phyloP scores from a whole-genome alignment of 768 basidiomycete genomes.

The Amanita pallidorosea region DNA sequence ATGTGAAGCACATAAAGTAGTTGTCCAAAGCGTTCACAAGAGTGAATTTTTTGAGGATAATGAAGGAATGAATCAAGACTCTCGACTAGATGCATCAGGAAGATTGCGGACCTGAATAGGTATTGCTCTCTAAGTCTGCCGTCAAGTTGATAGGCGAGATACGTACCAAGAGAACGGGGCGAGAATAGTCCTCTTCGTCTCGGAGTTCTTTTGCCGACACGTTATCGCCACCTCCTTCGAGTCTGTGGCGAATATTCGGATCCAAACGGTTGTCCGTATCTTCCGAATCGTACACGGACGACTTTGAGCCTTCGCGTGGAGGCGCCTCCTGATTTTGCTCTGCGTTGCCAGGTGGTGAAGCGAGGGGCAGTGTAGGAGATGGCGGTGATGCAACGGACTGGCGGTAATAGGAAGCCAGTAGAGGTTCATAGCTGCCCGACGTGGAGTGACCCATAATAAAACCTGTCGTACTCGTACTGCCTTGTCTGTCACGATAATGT shows the following conservation, averaged over 20 bases:
- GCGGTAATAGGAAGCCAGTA: conserved; percentile 35
- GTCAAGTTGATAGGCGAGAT: not conserved
- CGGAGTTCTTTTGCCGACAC: conserved; percentile 21
- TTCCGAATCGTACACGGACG: conserved; percentile 24
- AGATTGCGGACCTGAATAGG: conserved; percentile 43
- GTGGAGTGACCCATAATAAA: conserved; percentile 25
- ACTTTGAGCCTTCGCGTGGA: conserved; percentile 12
- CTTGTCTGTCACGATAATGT: conserved; percentile 21
- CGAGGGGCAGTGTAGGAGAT: not conserved
- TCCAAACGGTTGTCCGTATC: conserved; percentile 32
- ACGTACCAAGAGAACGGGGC: conserved; percentile 44
- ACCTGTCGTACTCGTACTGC: conserved; percentile 19
- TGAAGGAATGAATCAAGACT: not conserved
- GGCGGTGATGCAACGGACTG: not conserved
- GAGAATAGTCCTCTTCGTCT: conserved; percentile 48
- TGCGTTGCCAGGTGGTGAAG: not conserved
- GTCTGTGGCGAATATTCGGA: conserved; percentile 29
- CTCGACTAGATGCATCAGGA: conserved; percentile 29
- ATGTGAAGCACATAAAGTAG: conserved; percentile 10
- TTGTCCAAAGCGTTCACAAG: not conserved
- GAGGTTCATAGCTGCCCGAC: conserved; percentile 49
- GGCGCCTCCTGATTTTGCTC: not conserved
- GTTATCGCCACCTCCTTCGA: conserved; percentile 17
- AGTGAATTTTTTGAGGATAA: not conserved
- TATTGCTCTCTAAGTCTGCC: not conserved